Evolutionary conservation across 805 yeast genomes (phyloP).

Genomic region (Yueomyces sp.): DNA sequence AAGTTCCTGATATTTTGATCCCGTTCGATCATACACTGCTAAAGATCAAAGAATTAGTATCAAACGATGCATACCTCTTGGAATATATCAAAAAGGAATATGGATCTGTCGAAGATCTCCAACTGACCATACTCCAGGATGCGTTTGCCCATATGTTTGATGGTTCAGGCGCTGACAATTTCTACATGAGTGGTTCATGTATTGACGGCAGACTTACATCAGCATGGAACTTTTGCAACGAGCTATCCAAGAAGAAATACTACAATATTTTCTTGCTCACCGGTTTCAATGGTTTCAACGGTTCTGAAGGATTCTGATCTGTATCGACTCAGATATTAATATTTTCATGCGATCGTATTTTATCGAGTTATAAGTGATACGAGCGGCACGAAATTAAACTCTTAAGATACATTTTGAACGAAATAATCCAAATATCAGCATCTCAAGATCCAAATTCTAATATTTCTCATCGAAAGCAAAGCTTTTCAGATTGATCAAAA

Average conservation of each 20-base stretch:
- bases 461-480: too few species aligned
- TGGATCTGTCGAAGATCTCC: constrained; percentile 39
- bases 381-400: too few species aligned
- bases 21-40: constrained; percentile 52
- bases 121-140: constrained; percentile 30
- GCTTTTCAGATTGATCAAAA: too few species aligned
- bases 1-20: constrained; percentile 62
- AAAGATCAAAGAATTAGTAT: constrained; percentile 38
- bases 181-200: constrained; percentile 73
- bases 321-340: too few species aligned
- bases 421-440: too few species aligned
- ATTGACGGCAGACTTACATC: constrained; percentile 72
- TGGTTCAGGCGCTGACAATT: constrained; percentile 77
- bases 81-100: constrained; percentile 47
- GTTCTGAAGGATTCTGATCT: constrained; percentile 43
- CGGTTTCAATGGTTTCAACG: constrained; percentile 68
- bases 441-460: too few species aligned
- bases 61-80: constrained; percentile 33
- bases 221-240: constrained; percentile 76
- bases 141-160: constrained; percentile 40
- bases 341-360: too few species aligned
- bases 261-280: constrained; percentile 45
- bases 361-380: too few species aligned
- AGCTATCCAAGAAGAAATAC: constrained; percentile 53
- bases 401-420: too few species aligned